Evolutionary conservation across 306 rosid genomes (phyloP).

Genomic region (Fragaria nilgerrensis): DNA sequence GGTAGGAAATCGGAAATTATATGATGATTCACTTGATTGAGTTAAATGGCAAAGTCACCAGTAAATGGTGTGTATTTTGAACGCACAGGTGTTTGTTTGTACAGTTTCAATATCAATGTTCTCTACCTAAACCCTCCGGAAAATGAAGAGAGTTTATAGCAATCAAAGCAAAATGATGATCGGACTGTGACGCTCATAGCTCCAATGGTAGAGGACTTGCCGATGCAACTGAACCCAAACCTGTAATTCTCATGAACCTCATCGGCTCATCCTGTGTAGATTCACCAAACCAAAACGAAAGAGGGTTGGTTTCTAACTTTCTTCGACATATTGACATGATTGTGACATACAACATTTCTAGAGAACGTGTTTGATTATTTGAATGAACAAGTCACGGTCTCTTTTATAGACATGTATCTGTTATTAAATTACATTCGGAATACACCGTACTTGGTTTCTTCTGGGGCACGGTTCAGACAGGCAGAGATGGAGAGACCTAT

Average conservation of each 20-base stretch:
- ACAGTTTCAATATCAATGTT: too few species aligned
- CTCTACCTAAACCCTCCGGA: too few species aligned
- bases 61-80: too few species aligned
- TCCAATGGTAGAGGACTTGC: neutral
- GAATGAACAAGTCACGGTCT: slow-evolving; percentile 7
- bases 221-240: too few species aligned
- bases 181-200: neutral
- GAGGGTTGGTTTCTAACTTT: neutral
- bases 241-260: too few species aligned
- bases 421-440: slow-evolving; percentile 65
- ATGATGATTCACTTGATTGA: too few species aligned
- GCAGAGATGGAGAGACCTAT: slow-evolving; percentile 80
- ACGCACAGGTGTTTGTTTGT: too few species aligned
- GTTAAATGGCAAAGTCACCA: too few species aligned
- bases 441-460: slow-evolving; percentile 83
- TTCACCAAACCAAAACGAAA: neutral
- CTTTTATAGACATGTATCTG: slow-evolving; percentile 15
- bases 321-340: neutral
- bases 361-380: slow-evolving; percentile 10
- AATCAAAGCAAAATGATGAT: neutral
- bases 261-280: neutral
- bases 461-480: slow-evolving; percentile 56
- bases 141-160: neutral
- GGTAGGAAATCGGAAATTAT: too few species aligned
- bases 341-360: neutral